These are phyloP conservation scores for Pneumocystis wakefieldiae DNA, from an alignment of 1,139 yeast genomes.

Conservation along the genomic window DNA sequence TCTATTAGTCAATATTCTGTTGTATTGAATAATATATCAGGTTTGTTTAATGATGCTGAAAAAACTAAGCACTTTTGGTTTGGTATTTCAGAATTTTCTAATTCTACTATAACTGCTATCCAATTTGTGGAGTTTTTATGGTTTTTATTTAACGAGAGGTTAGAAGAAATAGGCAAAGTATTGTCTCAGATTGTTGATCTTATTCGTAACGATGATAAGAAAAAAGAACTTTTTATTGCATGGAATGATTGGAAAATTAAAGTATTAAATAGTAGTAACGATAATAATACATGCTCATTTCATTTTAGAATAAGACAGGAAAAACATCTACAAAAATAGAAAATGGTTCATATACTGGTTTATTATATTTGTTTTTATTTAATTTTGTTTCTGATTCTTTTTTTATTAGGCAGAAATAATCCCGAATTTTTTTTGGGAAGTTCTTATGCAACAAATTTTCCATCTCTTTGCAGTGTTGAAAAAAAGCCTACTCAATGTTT, in stretches of 20 bases:
- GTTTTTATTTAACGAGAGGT: conserved; percentile 1
- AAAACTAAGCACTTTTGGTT: conserved; percentile 6
- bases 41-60: conserved; percentile 4
- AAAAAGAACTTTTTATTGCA: conserved; percentile 9
- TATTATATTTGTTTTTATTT: neutral
- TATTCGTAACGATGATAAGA: conserved; percentile 7
- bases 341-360: neutral
- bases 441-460: neutral
- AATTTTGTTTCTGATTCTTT: neutral
- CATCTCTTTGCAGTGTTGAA: neutral
- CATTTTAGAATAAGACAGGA: neutral
- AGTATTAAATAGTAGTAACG: neutral
- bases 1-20: neutral
- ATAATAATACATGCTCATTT: neutral
- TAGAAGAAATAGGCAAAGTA: conserved; percentile 8
- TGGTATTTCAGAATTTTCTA: conserved; percentile 6
- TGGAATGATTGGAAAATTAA: conserved; percentile 12
- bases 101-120: conserved; percentile 6
- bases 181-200: conserved; percentile 7
- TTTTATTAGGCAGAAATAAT: neutral
- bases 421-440: neutral
- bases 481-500: neutral
- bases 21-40: neutral
- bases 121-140: conserved; percentile 7
- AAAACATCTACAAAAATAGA: neutral